Evolutionary conservation across 129 eudicot species (phyloP).

Genomic region (Lonicera japonica): DNA sequence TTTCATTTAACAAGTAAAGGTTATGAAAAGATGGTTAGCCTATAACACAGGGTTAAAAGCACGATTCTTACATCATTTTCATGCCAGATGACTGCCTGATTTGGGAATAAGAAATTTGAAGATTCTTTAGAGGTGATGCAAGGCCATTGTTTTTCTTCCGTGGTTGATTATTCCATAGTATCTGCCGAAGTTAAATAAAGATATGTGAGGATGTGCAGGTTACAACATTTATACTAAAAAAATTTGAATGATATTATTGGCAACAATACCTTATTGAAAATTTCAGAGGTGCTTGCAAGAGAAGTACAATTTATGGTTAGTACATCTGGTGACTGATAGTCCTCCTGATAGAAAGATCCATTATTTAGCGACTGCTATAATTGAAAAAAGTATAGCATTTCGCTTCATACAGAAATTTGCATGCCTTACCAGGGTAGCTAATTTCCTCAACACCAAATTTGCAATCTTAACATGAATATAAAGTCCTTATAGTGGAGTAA

Average conservation of each 20-base stretch:
- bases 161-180: conserved; percentile 46
- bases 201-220: too few species aligned
- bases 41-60: neutral
- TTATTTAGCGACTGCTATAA: too few species aligned
- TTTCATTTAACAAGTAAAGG: neutral
- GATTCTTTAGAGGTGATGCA: conserved; percentile 52
- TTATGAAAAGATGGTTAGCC: too few species aligned
- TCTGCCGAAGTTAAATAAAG: conserved; percentile 35
- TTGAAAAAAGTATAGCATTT: too few species aligned
- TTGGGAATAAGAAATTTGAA: conserved; percentile 68
- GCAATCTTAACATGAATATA: too few species aligned
- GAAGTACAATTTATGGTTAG: too few species aligned
- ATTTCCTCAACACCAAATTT: too few species aligned
- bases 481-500: too few species aligned
- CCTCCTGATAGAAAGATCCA: too few species aligned
- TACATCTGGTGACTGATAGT: too few species aligned
- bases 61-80: conserved; percentile 65
- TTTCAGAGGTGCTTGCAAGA: conserved; percentile 48
- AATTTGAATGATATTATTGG: neutral
- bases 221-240: conserved; percentile 12
- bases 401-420: neutral
- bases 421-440: conserved; percentile 62
- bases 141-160: conserved; percentile 42
- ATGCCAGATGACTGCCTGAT: conserved; percentile 32
- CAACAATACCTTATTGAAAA: conserved; percentile 62